Conservation (phyloP, 2,329 filamentous ascomycete genomes). For the Penicillium digitatum region DNA sequence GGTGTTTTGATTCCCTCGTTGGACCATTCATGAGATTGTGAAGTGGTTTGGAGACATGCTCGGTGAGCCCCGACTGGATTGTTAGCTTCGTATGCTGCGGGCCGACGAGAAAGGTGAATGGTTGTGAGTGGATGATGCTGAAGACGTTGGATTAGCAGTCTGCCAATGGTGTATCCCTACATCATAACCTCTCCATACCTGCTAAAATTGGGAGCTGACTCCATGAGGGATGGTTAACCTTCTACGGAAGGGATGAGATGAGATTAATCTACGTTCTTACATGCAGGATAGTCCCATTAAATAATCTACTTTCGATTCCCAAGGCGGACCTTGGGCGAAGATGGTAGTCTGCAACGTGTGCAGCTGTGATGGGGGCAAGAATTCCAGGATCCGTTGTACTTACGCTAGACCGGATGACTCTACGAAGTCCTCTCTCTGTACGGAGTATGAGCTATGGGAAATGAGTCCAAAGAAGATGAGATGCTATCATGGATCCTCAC, state of each 20-base stretch:
- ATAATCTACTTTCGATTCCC: neutral
- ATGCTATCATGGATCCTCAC: neutral
- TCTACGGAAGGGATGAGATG: neutral
- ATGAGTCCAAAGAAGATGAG: neutral
- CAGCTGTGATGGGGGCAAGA: conserved; percentile 29
- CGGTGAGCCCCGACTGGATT: conserved; percentile 45
- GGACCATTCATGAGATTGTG: conserved; percentile 45
- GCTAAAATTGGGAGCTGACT: conserved; percentile 30
- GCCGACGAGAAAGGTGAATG: conserved; percentile 48
- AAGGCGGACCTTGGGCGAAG: neutral
- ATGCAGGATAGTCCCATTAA: conserved; percentile 2
- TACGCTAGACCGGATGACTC: conserved; percentile 15
- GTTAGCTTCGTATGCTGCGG: conserved; percentile 45
- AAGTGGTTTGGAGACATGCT: conserved; percentile 44
- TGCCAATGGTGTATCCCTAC: neutral
- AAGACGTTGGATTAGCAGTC: neutral
- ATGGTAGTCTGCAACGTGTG: conserved; percentile 34
- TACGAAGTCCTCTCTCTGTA: no score
- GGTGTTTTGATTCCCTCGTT: conserved; percentile 44
- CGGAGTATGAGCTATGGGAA: neutral
- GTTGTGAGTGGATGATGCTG: conserved; percentile 44
- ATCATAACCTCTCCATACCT: conserved; percentile 28
- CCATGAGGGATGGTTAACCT: conserved; percentile 23
- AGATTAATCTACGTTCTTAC: neutral
- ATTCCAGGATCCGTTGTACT: conserved; percentile 9